Conservation (phyloP, 345 rosid species). For the Heritiera littoralis region DNA sequence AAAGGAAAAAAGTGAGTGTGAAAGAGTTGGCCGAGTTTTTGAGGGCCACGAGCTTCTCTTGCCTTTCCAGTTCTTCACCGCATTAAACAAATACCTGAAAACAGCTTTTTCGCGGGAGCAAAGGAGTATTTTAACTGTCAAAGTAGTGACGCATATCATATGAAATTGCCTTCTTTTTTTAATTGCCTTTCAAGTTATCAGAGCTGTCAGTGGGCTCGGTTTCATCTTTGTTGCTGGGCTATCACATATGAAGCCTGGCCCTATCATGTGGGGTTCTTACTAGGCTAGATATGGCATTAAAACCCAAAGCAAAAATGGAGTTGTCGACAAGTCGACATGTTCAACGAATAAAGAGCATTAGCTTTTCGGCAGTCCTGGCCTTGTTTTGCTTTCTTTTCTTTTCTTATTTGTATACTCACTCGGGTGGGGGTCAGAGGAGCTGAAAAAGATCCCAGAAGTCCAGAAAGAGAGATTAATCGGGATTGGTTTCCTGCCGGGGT, state of each 20-base stretch:
- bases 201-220: conserved; percentile 13
- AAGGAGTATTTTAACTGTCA: conserved; percentile 44
- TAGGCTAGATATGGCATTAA: not conserved
- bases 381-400: no score
- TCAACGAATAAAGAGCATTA: not conserved
- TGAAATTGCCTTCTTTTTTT: not conserved
- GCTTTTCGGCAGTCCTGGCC: not conserved
- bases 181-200: conserved; percentile 6
- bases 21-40: conserved; percentile 17
- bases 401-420: no score
- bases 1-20: conserved; percentile 13
- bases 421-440: no score
- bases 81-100: conserved; percentile 44
- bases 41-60: conserved; percentile 39
- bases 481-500: not conserved
- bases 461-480: not conserved
- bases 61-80: conserved; percentile 65
- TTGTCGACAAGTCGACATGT: not conserved
- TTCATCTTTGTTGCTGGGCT: not conserved
- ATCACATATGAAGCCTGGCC: not conserved
- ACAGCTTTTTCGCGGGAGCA: conserved; percentile 57
- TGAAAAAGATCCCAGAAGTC: not conserved
- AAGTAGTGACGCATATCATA: conserved; percentile 35
- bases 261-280: not conserved
- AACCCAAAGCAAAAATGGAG: not conserved